Evolutionary conservation across 257 asterid species (phyloP).

Genomic region (Coffea canephora): DNA sequence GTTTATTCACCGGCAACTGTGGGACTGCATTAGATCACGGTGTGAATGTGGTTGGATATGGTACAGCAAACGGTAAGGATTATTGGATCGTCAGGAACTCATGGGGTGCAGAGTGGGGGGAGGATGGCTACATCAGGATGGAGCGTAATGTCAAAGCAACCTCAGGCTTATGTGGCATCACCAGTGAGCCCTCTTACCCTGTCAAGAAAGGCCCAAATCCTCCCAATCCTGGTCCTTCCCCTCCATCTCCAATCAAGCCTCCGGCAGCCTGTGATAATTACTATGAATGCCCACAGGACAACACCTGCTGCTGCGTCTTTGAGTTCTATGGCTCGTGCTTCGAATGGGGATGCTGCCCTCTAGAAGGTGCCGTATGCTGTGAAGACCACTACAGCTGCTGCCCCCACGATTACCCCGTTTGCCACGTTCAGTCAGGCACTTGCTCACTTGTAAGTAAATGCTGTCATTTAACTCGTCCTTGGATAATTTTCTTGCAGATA

Average conservation of each 20-base stretch:
- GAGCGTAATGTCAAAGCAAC: slow-evolving; percentile 44
- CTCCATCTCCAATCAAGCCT: slow-evolving; percentile 65
- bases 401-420: slow-evolving; percentile 77
- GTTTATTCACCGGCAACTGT: slow-evolving; percentile 61
- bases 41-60: slow-evolving; percentile 69
- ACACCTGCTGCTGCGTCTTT: slow-evolving; percentile 71
- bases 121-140: slow-evolving; percentile 69
- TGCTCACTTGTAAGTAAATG: slow-evolving; percentile 54
- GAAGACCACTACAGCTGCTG: slow-evolving; percentile 79
- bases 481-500: neutral
- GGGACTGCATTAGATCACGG: slow-evolving; percentile 71
- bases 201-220: slow-evolving; percentile 59
- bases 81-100: slow-evolving; percentile 85
- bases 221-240: slow-evolving; percentile 69
- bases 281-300: slow-evolving; percentile 49
- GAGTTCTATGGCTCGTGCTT: slow-evolving; percentile 41
- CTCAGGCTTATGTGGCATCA: slow-evolving; percentile 67
- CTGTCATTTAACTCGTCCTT: neutral
- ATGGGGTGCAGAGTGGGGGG: slow-evolving; percentile 80
- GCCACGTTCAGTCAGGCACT: slow-evolving; percentile 63
- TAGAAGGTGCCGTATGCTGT: slow-evolving; percentile 74
- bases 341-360: slow-evolving; percentile 90
- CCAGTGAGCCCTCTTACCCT: slow-evolving; percentile 75
- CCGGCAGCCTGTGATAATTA: slow-evolving; percentile 44
- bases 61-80: slow-evolving; percentile 47